A percentile compares a stretch with the other conserved stretches of the same genome.
Evolutionary conservation across 768 basidiomycete genomes (phyloP).

Genomic region (Rhodotorula graminis): DNA sequence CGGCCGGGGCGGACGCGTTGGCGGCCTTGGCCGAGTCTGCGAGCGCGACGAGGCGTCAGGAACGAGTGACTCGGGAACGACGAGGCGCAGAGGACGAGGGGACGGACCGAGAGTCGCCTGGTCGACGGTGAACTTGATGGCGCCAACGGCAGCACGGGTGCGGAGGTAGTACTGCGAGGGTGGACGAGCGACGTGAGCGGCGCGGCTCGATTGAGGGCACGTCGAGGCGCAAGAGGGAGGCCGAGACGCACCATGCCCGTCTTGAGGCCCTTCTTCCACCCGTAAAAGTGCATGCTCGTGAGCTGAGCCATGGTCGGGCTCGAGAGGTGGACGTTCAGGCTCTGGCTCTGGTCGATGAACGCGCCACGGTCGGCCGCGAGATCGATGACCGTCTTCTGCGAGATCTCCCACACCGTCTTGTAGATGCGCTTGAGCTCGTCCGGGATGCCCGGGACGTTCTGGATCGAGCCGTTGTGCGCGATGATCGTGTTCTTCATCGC

Average conservation of each 20-base stretch:
- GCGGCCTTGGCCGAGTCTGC: slow-evolving; percentile 46
- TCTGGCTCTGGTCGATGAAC: slow-evolving; percentile 94
- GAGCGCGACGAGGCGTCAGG: not conserved
- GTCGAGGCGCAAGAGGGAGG: not conserved
- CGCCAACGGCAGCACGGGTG: slow-evolving; percentile 87
- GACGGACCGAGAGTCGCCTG: slow-evolving; percentile 42
- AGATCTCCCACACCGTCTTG: slow-evolving; percentile 99
- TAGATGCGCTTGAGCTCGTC: slow-evolving; percentile 93
- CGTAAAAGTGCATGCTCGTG: slow-evolving; percentile 96
- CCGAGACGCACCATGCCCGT: slow-evolving; percentile 67
- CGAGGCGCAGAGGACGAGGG: not conserved
- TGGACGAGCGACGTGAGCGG: not conserved
- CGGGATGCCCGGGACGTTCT: slow-evolving; percentile 68
- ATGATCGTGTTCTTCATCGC: slow-evolving; percentile 99
- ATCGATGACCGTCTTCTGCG: slow-evolving; percentile 96
- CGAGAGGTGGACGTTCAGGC: slow-evolving; percentile 86
- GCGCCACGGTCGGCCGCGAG: slow-evolving; percentile 98
- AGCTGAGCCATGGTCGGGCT: slow-evolving; percentile 84
- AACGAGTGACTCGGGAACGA: not conserved
- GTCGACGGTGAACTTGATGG: slow-evolving; percentile 91
- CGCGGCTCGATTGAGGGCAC: not conserved
- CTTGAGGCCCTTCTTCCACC: slow-evolving; percentile 99
- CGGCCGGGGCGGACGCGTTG: slow-evolving; percentile 2
- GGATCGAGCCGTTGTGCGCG: slow-evolving; percentile 69
- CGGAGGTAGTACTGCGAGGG: slow-evolving; percentile 64